Conservation (phyloP, 2,329 filamentous ascomycete genomes). For the Colletotrichum sidae region DNA sequence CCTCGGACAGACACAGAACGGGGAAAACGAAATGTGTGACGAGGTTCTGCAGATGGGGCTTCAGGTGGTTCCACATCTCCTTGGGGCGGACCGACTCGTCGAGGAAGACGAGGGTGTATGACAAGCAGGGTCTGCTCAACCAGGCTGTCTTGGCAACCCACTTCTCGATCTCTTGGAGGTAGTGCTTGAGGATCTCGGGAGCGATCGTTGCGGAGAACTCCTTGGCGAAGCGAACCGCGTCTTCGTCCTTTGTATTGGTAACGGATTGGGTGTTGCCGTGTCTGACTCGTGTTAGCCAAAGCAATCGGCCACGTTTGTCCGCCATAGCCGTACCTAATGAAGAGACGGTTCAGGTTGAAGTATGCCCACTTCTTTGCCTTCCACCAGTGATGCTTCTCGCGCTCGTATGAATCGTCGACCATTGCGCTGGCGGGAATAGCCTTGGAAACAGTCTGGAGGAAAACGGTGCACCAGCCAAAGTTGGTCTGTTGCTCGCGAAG, state of each 20-base stretch:
- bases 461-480: slow-evolving; percentile 95
- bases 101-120: slow-evolving; percentile 92
- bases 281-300: slow-evolving; percentile 59
- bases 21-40: slow-evolving; percentile 97
- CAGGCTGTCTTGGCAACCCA: slow-evolving; percentile 96
- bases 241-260: slow-evolving; percentile 78
- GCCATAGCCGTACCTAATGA: slow-evolving; percentile 75
- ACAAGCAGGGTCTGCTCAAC: slow-evolving; percentile 94
- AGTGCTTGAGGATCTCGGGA: slow-evolving; percentile 95
- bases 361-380: slow-evolving; percentile 99
- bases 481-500: slow-evolving; percentile 85
- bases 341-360: slow-evolving; percentile 95
- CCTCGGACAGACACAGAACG: slow-evolving; percentile 89
- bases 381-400: slow-evolving; percentile 98
- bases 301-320: not conserved
- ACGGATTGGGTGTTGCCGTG: slow-evolving; percentile 81
- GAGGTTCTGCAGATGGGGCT: slow-evolving; percentile 91
- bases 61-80: slow-evolving; percentile 94
- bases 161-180: slow-evolving; percentile 93
- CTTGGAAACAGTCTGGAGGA: slow-evolving; percentile 91
- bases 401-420: slow-evolving; percentile 81
- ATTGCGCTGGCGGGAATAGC: slow-evolving; percentile 82
- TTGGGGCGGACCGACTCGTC: slow-evolving; percentile 98
- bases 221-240: slow-evolving; percentile 86
- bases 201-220: slow-evolving; percentile 92